These are phyloP conservation scores for Aspergillus amoenus DNA, from an alignment of 2,329 filamentous ascomycete genomes.

Conservation along the genomic window DNA sequence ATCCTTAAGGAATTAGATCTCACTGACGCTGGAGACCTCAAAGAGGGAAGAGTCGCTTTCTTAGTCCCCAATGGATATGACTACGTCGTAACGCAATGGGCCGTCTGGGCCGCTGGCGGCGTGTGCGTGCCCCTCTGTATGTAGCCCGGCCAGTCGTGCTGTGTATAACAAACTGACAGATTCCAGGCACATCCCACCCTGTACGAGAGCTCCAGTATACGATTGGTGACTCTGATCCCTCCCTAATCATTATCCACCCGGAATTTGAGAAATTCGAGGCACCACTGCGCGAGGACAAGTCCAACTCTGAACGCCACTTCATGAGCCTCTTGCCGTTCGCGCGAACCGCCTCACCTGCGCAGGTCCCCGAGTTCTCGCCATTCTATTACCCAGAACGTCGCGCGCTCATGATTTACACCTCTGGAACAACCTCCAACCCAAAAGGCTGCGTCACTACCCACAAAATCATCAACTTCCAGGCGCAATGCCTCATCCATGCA, in stretches of 20 bases:
- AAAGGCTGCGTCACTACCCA: conserved; percentile 47
- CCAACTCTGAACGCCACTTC: conserved; percentile 26
- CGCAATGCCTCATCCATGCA: conserved; percentile 29
- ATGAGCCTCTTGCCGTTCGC: conserved; percentile 25
- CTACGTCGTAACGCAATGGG: conserved; percentile 45
- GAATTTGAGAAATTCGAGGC: conserved; percentile 36
- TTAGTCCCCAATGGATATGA: conserved; percentile 43
- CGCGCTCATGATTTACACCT: conserved; percentile 46
- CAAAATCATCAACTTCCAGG: conserved; percentile 39
- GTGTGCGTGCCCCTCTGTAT: conserved; percentile 45
- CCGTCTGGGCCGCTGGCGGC: conserved; percentile 46
- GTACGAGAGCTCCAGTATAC: conserved; percentile 44
- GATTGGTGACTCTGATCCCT: conserved; percentile 43
- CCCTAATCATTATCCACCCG: conserved; percentile 42
- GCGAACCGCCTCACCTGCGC: conserved; percentile 19
- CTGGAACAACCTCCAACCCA: conserved; percentile 43
- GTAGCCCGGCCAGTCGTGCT: conserved; percentile 8
- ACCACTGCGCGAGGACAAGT: conserved; percentile 30
- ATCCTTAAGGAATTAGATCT: conserved; percentile 35
- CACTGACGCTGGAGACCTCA: conserved; percentile 26
- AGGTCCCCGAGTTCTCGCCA: conserved; percentile 33
- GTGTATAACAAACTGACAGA: not conserved
- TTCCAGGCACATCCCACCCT: conserved; percentile 40
- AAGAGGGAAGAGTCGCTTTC: conserved; percentile 41
- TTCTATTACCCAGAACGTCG: conserved; percentile 29